Evolutionary conservation across 169 alveolate genomes (phyloP).

Genomic region (Eimeria tenella): DNA sequence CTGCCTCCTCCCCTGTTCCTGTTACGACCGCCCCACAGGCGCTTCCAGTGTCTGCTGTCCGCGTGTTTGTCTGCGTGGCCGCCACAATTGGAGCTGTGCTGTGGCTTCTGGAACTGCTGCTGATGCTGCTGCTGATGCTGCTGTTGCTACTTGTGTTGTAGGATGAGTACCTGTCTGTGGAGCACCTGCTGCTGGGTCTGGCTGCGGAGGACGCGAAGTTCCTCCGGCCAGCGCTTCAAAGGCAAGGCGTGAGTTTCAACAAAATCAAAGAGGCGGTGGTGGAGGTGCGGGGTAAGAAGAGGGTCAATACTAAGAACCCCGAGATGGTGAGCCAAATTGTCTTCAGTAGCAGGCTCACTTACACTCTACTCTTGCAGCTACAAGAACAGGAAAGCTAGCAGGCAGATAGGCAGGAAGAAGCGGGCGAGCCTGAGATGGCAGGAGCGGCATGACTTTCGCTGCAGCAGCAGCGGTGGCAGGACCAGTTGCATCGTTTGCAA

Average conservation of each 20-base stretch:
- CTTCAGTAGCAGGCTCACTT: too few relatives aligned
- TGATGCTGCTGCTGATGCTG: background rate
- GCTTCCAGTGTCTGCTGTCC: too few relatives aligned
- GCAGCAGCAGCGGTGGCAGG: too few relatives aligned
- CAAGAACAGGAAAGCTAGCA: too few relatives aligned
- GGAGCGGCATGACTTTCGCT: too few relatives aligned
- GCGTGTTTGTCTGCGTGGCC: too few relatives aligned
- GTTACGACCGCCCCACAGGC: too few relatives aligned
- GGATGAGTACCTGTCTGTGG: slow-evolving; percentile 90
- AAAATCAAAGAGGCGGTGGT: slow-evolving; percentile 89
- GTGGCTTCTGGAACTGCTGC: background rate
- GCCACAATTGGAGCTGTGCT: background rate
- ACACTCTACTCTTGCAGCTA: too few relatives aligned
- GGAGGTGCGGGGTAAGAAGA: slow-evolving; percentile 89
- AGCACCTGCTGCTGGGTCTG: slow-evolving; percentile 89
- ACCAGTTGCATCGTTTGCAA: too few relatives aligned
- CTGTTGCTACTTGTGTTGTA: slow-evolving; percentile 14
- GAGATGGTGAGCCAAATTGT: slow-evolving; percentile 82
- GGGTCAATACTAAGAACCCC: slow-evolving; percentile 90
- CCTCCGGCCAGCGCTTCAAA: slow-evolving; percentile 88
- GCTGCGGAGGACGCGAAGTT: slow-evolving; percentile 91
- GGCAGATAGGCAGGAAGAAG: too few relatives aligned
- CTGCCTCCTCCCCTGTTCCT: background rate
- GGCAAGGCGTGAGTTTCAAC: slow-evolving; percentile 86
- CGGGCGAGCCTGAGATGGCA: too few relatives aligned